Evolutionary conservation across 2,329 filamentous ascomycete genomes (phyloP), one percentile per base, ranked within the genome.

Genomic region (Trichoderma sp.): DNA sequence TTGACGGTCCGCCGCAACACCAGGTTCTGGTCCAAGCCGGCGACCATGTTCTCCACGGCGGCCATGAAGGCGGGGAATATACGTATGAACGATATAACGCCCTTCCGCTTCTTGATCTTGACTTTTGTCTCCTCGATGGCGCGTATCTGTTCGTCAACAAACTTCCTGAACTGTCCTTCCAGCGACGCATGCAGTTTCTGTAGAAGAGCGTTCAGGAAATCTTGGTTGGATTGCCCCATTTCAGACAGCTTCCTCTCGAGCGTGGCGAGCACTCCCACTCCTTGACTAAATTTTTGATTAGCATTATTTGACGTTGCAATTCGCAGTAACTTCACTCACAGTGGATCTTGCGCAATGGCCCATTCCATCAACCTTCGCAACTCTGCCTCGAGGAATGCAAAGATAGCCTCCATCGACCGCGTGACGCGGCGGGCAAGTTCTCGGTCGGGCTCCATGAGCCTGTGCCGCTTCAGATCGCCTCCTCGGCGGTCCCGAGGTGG

Each of bases 51-150:
- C 78, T 97, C 93, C 1, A 97, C 86, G 0, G 90, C 88, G 1
- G 86, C 78, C n/a, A 88, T 88, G 78, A 97, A 97, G 66, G 89
- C 82, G 0, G 94, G 95, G 81, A 98, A 98, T 47, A 94, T 90
- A 69, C 92, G 91, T 81, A 98, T 94, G 77, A 98, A 98, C 17
- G 89, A 89, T 72, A 98, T 97, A 64, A 99, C 92, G 12, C 95
- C 94, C 79, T 96, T 97, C 70, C 95, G 90, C 82, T 98, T 98
- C 82, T 97, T 97, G 78, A 97, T 93, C 81, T 97, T 97, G 76
- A 99, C 94, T 78, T 98, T 98, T 45, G 93, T 98, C 67, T 98
- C 95, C 78, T 98, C 95, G 68, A 98, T 97, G 5, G 93, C 93
- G 28, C 92, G 91, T 66, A 98, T 90, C 75, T 99, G 95, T 69